Percentiles rank a stretch among this genome's conserved stretches.
Conservation (phyloP, 441 rosid species). For the Jatropha podagrica region DNA sequence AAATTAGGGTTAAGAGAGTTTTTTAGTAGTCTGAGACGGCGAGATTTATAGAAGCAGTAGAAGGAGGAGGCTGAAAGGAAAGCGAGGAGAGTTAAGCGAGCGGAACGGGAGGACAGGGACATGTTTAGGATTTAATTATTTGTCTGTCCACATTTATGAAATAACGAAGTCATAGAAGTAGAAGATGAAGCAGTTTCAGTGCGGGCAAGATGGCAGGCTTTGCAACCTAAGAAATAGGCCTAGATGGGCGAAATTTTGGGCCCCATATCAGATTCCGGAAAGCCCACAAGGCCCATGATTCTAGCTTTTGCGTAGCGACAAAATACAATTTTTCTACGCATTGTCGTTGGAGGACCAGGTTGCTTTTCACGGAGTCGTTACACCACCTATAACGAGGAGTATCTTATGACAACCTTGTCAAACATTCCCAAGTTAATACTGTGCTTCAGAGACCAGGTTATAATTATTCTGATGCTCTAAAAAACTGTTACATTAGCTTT, state of each 20-base stretch:
- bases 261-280: too few species aligned
- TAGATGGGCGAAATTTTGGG: background rate
- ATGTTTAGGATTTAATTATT: constrained; percentile 20
- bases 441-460: too few species aligned
- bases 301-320: too few species aligned
- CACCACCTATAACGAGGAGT: too few species aligned
- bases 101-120: constrained; percentile 47
- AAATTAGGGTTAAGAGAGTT: constrained; percentile 39
- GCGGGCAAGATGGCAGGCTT: background rate
- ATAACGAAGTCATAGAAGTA: background rate
- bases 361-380: too few species aligned
- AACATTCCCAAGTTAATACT: too few species aligned
- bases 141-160: background rate
- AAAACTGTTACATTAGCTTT: too few species aligned
- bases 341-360: too few species aligned
- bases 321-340: too few species aligned
- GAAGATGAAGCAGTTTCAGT: background rate
- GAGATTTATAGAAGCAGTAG: constrained; percentile 75
- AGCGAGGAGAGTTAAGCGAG: constrained; percentile 63
- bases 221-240: background rate
- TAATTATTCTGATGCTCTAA: too few species aligned
- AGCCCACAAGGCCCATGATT: too few species aligned
- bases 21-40: constrained; percentile 51
- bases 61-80: constrained; percentile 78
- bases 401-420: too few species aligned